Evolutionary conservation across 2,329 filamentous ascomycete species (phyloP).

Genomic region (Beauveria sp.): DNA sequence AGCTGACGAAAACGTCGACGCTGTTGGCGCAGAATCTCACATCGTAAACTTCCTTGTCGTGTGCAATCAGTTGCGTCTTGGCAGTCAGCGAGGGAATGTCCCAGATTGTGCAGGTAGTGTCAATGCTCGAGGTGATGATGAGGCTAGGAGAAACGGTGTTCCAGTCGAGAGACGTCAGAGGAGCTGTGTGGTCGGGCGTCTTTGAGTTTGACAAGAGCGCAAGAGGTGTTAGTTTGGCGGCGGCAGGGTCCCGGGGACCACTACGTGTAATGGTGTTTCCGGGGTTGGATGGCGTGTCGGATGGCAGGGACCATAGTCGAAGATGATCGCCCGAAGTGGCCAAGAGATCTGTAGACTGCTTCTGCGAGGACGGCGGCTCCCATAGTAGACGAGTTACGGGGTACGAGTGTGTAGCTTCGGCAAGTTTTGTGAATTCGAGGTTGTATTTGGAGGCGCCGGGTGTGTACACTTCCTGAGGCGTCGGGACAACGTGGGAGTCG

Average conservation of each 20-base stretch:
- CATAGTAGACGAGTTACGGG: conserved; percentile 91
- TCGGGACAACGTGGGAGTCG: conserved; percentile 70
- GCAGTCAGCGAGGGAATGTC: conserved; percentile 96
- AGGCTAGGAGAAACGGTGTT: conserved; percentile 94
- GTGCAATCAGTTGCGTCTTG: conserved; percentile 95
- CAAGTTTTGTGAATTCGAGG: conserved; percentile 86
- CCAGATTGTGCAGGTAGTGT: conserved; percentile 99
- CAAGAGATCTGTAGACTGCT: conserved; percentile 88
- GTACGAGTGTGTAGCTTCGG: conserved; percentile 95
- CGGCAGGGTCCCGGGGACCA: conserved; percentile 45
- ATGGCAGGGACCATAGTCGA: conserved; percentile 84
- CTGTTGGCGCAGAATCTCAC: conserved; percentile 97
- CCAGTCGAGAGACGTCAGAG: conserved; percentile 94
- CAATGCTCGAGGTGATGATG: conserved; percentile 97
- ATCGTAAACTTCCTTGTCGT: conserved; percentile 98
- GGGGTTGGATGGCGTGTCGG: conserved; percentile 47
- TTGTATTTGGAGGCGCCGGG: conserved; percentile 66
- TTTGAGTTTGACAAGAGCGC: conserved; percentile 95
- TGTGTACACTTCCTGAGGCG: conserved; percentile 59
- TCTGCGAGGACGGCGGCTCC: conserved; percentile 92
- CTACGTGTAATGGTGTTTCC: conserved; percentile 60
- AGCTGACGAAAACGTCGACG: conserved; percentile 97
- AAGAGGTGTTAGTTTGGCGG: conserved; percentile 81
- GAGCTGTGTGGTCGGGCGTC: conserved; percentile 94
- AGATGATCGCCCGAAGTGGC: conserved; percentile 94